Evolutionary conservation across 2,329 filamentous ascomycete species (phyloP), one percentile per base, ranked within the genome.

Genomic region (Colletotrichum sp.): DNA sequence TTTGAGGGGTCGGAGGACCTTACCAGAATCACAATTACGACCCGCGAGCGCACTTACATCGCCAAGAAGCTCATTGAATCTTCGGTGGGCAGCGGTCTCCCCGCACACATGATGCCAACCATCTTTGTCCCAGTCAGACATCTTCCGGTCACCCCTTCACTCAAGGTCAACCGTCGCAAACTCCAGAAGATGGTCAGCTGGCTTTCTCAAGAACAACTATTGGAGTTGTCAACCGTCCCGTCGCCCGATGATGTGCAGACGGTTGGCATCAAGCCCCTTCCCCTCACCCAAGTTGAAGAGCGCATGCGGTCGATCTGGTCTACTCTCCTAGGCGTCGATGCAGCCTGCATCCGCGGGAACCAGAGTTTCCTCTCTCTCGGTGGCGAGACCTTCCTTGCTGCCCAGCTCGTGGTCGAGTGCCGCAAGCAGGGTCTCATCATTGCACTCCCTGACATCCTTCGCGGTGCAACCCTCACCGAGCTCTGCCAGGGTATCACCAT

Each of bases 301-400:
- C 81, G 81, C 8, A 88, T 91, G 86, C 83, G 88, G 10, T 79
- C 81, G 4, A 83, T 90, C 72, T 90, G 89, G 89, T 86, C 89
- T 0, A 78, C 81, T 1, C 85, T 89, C 0, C 82, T 91, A 0
- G 81, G 81, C 0, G 77, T 87, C 1, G 82, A 86, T 2, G 83
- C 85, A n/a, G 79, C 80, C 1, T 81, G 82, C 4, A 88, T 91
- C 34, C 84, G 82, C 2, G 82, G 86, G 0, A 82, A 83, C 0
- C 87, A 88, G 55, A 86, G 84, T 10, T 91, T 91, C 77, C 79
- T 89, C 52, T 83, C 85, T 3, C 81, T 86, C 0, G 89, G 89
- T 0, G 89, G 89, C 1, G 86, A 90, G 52, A 84, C 82, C 9
- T 83, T 87, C 21, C 82, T 88, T 7, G 88, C 87, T 6, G 84